Evolutionary conservation across 2,329 filamentous ascomycete genomes (phyloP).

Genomic region (Leptoxyphium fumago): DNA sequence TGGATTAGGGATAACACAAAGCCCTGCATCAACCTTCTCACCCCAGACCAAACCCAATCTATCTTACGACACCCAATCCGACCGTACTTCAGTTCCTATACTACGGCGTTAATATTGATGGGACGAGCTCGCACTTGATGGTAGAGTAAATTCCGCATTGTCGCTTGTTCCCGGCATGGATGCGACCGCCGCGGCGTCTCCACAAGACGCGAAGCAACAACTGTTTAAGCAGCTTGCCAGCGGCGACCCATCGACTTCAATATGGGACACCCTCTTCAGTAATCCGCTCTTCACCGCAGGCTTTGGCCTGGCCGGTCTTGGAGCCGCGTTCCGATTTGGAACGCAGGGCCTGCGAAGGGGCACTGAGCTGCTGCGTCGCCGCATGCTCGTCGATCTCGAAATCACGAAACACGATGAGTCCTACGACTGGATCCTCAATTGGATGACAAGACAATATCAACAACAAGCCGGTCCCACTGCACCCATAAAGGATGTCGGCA

Average conservation of each 20-base stretch:
- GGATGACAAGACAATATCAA: conserved; percentile 56
- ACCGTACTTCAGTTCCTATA: too few species aligned
- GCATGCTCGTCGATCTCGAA: conserved; percentile 87
- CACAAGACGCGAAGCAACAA: conserved; percentile 11
- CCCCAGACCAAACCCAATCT: too few species aligned
- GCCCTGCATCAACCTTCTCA: too few species aligned
- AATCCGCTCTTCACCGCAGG: conserved; percentile 46
- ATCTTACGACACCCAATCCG: too few species aligned
- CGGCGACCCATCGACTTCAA: conserved; percentile 19
- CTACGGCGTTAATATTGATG: too few species aligned
- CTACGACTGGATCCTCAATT: conserved; percentile 86
- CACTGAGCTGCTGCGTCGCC: conserved; percentile 60
- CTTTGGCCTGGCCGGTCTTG: conserved; percentile 80
- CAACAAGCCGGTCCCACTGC: conserved; percentile 24
- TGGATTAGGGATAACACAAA: too few species aligned
- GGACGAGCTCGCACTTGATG: too few species aligned
- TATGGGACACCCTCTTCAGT: conserved; percentile 30
- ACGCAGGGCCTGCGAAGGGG: conserved; percentile 61
- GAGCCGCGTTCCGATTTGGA: conserved; percentile 64
- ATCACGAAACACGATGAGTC: conserved; percentile 88
- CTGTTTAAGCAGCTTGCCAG: conserved; percentile 24
- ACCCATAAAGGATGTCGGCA: conserved; percentile 18
- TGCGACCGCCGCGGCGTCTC: background rate
- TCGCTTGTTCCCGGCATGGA: too few species aligned
- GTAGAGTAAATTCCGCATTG: too few species aligned